Evolutionary conservation across 306 rosid species (phyloP).

Genomic region (Ormosia semicastrata): DNA sequence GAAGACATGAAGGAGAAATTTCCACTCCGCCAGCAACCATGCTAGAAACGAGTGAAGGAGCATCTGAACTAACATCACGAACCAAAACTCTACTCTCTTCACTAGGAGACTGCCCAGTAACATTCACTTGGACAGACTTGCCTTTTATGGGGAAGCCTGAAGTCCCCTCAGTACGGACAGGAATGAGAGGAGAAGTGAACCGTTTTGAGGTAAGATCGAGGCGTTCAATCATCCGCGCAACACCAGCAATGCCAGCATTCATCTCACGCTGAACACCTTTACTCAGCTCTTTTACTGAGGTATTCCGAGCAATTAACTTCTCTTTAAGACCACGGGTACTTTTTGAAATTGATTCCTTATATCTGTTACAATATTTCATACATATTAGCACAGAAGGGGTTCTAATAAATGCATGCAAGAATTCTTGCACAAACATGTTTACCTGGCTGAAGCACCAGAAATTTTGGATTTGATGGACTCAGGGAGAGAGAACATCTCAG

Average conservation of each 20-base stretch:
- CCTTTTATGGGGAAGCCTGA: conserved; percentile 49
- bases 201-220: conserved; percentile 75
- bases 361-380: conserved; percentile 47
- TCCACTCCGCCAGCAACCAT: conserved; percentile 24
- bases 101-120: conserved; percentile 30
- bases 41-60: conserved; percentile 26
- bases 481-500: conserved; percentile 58
- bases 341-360: conserved; percentile 80
- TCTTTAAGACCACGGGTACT: conserved; percentile 83
- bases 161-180: conserved; percentile 33
- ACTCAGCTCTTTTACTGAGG: conserved; percentile 84
- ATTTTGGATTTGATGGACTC: conserved; percentile 76
- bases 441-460: conserved; percentile 94
- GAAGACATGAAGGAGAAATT: conserved; percentile 38
- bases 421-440: conserved; percentile 19
- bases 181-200: conserved; percentile 40
- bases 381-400: background rate
- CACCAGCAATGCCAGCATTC: conserved; percentile 88
- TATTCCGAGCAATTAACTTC: conserved; percentile 83
- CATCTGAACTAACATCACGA: conserved; percentile 40
- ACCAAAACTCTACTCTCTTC: conserved; percentile 25
- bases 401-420: background rate
- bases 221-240: conserved; percentile 84
- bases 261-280: conserved; percentile 94
- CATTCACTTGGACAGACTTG: conserved; percentile 51